These are phyloP conservation scores for Nitzschia inconspicua DNA, from an alignment of 108 stramenopile species.

Conservation along the genomic window DNA sequence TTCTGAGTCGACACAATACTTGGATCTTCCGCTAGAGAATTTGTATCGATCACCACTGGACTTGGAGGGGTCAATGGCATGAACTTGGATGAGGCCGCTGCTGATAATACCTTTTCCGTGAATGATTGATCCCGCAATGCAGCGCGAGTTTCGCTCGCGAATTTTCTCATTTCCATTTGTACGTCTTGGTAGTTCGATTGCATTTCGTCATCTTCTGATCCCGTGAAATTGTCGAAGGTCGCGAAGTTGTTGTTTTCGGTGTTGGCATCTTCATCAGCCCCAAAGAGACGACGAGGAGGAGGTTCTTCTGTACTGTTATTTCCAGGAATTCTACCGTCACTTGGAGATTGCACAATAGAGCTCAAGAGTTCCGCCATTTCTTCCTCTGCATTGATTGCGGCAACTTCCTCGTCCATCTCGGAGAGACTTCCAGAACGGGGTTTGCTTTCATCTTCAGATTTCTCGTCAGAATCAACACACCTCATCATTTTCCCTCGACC, in stretches of 20 bases:
- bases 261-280: not conserved
- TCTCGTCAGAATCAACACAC: not conserved
- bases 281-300: conserved; percentile 17
- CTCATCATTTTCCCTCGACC: conserved; percentile 1
- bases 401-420: conserved; percentile 24
- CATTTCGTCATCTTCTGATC: too few species aligned
- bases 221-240: too few species aligned
- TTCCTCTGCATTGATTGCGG: conserved; percentile 12
- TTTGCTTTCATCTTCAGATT: not conserved
- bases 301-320: conserved; percentile 2
- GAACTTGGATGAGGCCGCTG: too few species aligned
- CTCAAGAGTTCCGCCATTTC: not conserved
- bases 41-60: not conserved
- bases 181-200: not conserved
- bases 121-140: conserved; percentile 20
- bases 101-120: not conserved
- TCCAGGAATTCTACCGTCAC: not conserved
- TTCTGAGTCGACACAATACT: not conserved
- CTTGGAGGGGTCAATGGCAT: not conserved
- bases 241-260: not conserved
- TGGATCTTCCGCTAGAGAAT: not conserved
- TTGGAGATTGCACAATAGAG: too few species aligned
- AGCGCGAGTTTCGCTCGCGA: conserved; percentile 25
- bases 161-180: conserved; percentile 22
- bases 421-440: not conserved